phyloP scores from a whole-genome alignment of 164 flowering plant genomes.

The Nymphaea thermarum region DNA sequence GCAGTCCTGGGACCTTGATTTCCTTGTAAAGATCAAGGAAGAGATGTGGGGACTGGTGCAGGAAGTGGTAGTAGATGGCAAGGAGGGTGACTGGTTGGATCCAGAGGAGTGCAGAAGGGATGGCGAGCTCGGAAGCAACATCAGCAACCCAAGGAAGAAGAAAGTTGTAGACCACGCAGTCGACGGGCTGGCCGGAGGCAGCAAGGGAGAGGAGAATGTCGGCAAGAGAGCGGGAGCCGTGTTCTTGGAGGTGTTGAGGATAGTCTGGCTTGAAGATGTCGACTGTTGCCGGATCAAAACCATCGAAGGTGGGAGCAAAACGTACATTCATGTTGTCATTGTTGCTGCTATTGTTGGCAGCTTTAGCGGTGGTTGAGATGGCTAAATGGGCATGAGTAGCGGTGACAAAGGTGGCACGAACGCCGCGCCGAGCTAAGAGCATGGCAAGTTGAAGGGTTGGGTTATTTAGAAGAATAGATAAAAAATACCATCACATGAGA shows the following conservation, averaged over 20 bases:
- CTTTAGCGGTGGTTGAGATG: no score
- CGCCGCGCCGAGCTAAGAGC: no score
- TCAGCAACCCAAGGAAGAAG: constrained; percentile 34
- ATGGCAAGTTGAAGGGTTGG: no score
- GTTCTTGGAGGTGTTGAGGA: neutral
- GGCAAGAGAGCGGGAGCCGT: constrained; percentile 17
- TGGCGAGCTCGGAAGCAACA: constrained; percentile 20
- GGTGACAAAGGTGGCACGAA: no score
- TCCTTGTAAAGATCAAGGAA: constrained; percentile 7
- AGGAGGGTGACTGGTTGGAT: constrained; percentile 28
- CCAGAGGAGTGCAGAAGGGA: constrained; percentile 30
- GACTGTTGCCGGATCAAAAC: no score
- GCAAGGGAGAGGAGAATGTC: constrained; percentile 10
- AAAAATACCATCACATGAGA: no score
- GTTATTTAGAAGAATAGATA: no score
- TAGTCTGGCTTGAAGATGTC: no score
- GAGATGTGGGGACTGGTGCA: constrained; percentile 15
- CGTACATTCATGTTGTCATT: no score
- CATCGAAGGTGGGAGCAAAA: no score
- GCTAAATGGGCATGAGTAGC: no score
- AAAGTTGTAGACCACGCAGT: constrained; percentile 27
- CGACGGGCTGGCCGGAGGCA: constrained; percentile 14
- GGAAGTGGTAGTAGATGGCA: constrained; percentile 26
- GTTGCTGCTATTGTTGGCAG: no score
- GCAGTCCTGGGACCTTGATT: constrained; percentile 20